phyloP scores from a whole-genome alignment of 192 early-diverging fungal species.

The Rhizoclosmatium globosum region DNA sequence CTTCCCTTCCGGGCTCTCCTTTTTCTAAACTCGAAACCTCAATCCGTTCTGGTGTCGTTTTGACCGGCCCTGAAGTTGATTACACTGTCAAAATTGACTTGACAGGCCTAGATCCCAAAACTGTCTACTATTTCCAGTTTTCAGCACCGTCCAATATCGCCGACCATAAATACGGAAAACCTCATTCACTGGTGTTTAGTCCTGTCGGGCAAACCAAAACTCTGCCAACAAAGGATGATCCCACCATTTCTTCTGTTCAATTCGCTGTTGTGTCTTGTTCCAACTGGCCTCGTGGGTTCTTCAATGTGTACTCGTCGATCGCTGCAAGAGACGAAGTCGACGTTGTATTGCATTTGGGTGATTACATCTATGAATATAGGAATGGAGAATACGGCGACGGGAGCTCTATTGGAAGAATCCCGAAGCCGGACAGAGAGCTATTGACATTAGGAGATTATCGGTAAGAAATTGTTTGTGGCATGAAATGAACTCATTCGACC shows the following conservation, averaged over 20 bases:
- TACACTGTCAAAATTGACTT: constrained; percentile 54
- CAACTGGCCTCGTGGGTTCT: constrained; percentile 47
- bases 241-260: constrained; percentile 21
- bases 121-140: constrained; percentile 47
- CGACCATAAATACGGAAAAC: neutral
- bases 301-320: constrained; percentile 49
- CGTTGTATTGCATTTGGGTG: constrained; percentile 52
- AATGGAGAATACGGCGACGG: constrained; percentile 51
- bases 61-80: constrained; percentile 45
- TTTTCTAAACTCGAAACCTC: constrained; percentile 14
- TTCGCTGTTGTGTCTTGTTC: constrained; percentile 52
- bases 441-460: constrained; percentile 48
- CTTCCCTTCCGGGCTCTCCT: constrained; percentile 19
- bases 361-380: constrained; percentile 54
- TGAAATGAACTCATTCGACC: constrained; percentile 29
- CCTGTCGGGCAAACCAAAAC: constrained; percentile 48
- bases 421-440: constrained; percentile 40
- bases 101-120: constrained; percentile 42
- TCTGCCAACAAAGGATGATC: constrained; percentile 39
- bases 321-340: constrained; percentile 41
- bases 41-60: constrained; percentile 32
- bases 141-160: neutral
- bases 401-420: constrained; percentile 37
- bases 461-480: constrained; percentile 19
- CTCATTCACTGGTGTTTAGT: constrained; percentile 5